phyloP scores from a whole-genome alignment of 176 grass and related monocot species.

The Carex cristatella region DNA sequence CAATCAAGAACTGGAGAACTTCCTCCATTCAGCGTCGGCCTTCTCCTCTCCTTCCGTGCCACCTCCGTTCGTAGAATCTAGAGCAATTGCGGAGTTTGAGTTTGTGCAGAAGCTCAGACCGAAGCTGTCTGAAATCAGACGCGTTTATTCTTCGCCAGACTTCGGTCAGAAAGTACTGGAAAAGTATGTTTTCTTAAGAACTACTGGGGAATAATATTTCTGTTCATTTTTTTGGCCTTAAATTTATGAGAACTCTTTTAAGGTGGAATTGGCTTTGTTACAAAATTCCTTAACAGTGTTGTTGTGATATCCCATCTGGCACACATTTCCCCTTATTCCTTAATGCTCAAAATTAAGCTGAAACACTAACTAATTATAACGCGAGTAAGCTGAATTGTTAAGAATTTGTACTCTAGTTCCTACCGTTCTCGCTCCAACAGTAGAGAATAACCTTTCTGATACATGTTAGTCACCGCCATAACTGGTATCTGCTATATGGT shows the following conservation, averaged over 20 bases:
- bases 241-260: not conserved
- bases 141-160: slow-evolving; percentile 37
- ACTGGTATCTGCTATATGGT: not conserved
- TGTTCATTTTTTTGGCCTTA: not conserved
- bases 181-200: slow-evolving; percentile 6
- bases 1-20: slow-evolving; percentile 59
- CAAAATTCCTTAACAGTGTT: not conserved
- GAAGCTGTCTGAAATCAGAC: slow-evolving; percentile 42
- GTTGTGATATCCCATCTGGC: not conserved
- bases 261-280: slow-evolving; percentile 1
- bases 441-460: not conserved
- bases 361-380: not conserved
- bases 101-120: slow-evolving; percentile 37
- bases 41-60: slow-evolving; percentile 28
- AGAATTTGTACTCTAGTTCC: not conserved
- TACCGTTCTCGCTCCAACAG: not conserved
- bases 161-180: slow-evolving; percentile 41
- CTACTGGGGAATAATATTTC: not conserved
- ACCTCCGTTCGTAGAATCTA: slow-evolving; percentile 12
- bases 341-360: not conserved
- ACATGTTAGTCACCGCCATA: not conserved
- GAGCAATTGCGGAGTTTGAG: slow-evolving; percentile 34
- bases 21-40: slow-evolving; percentile 46
- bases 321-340: not conserved
- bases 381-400: not conserved